A percentile compares a stretch with the other conserved stretches of the same genome.
phyloP scores from a whole-genome alignment of 305 asterid genomes.

The Petunia hybrid region DNA sequence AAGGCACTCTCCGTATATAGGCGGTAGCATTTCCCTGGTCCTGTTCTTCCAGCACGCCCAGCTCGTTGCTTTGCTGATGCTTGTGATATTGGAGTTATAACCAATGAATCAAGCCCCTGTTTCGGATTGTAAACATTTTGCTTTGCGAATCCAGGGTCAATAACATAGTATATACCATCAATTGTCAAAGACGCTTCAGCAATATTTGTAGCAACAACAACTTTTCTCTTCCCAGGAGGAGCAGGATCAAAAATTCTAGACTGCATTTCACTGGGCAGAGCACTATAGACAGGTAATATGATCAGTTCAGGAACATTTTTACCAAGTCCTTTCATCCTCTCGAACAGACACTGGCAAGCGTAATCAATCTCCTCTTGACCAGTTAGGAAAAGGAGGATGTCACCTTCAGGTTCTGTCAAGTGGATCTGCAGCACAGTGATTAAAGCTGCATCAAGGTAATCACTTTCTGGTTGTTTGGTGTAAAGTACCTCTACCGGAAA shows the following conservation, averaged over 20 bases:
- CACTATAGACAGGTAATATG: too few relatives aligned
- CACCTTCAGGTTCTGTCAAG: too few relatives aligned
- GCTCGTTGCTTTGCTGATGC: constrained; percentile 92
- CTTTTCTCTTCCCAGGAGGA: constrained; percentile 83
- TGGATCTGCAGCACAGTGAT: too few relatives aligned
- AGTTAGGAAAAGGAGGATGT: too few relatives aligned
- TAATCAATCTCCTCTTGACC: constrained; percentile 42
- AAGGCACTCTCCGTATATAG: constrained; percentile 71
- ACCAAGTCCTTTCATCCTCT: constrained; percentile 40
- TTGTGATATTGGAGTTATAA: constrained; percentile 87
- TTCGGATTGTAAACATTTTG: constrained; percentile 86
- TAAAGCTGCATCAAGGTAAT: too few relatives aligned
- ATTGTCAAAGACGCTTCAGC: constrained; percentile 86
- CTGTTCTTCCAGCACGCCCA: constrained; percentile 87
- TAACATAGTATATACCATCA: constrained; percentile 76
- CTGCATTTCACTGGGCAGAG: too few relatives aligned
- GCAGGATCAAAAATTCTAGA: constrained; percentile 71
- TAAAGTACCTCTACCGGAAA: constrained; percentile 79
- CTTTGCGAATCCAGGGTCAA: constrained; percentile 88
- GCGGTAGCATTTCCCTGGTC: constrained; percentile 58
- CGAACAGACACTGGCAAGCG: constrained; percentile 76
- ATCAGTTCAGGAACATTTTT: too few relatives aligned
- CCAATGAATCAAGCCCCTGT: constrained; percentile 78
- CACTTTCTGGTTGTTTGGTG: constrained; percentile 78
- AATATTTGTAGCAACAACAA: constrained; percentile 81